A percentile compares a stretch with the other conserved stretches of the same genome.
Conservation (phyloP, 2,329 filamentous ascomycete genomes). For the Dryadomyces quercus-mongolicae region DNA sequence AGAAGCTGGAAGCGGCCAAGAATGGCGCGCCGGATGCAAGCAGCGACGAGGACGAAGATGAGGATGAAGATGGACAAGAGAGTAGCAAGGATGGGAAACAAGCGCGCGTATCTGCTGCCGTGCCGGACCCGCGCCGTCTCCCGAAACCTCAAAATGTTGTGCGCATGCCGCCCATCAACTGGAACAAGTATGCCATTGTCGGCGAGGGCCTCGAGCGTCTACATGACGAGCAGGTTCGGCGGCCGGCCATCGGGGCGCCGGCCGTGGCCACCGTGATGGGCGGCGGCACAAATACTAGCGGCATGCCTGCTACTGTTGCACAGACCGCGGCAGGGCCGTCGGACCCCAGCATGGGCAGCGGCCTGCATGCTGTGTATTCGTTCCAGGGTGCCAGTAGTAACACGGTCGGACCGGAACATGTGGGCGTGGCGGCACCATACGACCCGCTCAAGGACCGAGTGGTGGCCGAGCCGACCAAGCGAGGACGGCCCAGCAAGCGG, state of each 20-base stretch:
- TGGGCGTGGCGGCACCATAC: slow-evolving; percentile 45
- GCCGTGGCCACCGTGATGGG: slow-evolving; percentile 18
- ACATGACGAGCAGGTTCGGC: slow-evolving; percentile 64
- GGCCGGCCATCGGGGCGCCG: slow-evolving; percentile 47
- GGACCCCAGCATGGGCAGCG: slow-evolving; percentile 14
- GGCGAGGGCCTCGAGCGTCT: slow-evolving; percentile 74
- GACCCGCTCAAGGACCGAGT: slow-evolving; percentile 39
- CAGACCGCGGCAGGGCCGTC: slow-evolving; percentile 13
- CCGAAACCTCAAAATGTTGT: slow-evolving; percentile 73
- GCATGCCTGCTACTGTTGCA: not conserved
- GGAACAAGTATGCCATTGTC: slow-evolving; percentile 86
- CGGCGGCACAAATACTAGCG: too few relatives aligned
- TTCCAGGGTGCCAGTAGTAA: slow-evolving; percentile 26
- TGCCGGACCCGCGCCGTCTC: slow-evolving; percentile 28
- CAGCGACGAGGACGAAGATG: slow-evolving; percentile 16
- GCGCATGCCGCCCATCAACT: slow-evolving; percentile 82
- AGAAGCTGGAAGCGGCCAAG: slow-evolving; percentile 38
- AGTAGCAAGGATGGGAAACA: slow-evolving; percentile 13
- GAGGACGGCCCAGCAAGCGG: slow-evolving; percentile 1
- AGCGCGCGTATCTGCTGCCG: not conserved
- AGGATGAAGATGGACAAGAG: slow-evolving; percentile 19
- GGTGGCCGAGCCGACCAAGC: slow-evolving; percentile 2
- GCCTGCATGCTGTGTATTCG: slow-evolving; percentile 34
- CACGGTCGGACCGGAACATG: slow-evolving; percentile 22
- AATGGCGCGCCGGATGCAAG: slow-evolving; percentile 3